Evolutionary conservation across 495 filamentous ascomycete genomes (phyloP), one percentile per base, ranked within the genome.

Genomic region (Xylaria castorea): DNA sequence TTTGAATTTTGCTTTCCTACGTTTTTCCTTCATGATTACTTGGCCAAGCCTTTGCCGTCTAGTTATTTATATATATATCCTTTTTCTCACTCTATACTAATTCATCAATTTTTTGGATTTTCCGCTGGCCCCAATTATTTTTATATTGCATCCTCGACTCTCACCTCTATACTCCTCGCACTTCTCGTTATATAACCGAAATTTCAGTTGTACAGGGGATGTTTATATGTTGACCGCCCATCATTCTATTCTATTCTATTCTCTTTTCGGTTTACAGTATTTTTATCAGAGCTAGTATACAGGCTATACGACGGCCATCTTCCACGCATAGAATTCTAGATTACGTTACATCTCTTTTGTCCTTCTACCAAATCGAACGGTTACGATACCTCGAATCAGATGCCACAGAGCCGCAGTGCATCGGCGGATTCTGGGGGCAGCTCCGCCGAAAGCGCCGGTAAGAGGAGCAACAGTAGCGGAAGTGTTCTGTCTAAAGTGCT

Each of bases 401-500:
- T 70, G 70, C 38, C 70, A 14, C 50, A 71, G 20, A 25, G 22
- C 1, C 62, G 27, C 18, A 57, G 30, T 36, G 46, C 48, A 50
- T 57, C 61, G 11, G 62, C 30, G 34, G 44, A 32, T 40, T 50
- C 70, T 5, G 40, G 50, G 6, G 11, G 46, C 32, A 50, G n/a
- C 38, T 27, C 36, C 57, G 25, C 42, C 8, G 74, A 64, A 3
- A 46, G 18, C 32, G 36, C 34, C 50, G n/a, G 63, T 7, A 76
- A 65, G 5, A 34, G 60, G n/a, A 32, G 63, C 34, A 36, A 8
- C 20, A 38, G 66, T 2, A 40, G 42, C 46, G 58, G 40, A 22
- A 55, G 74, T 32, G 44, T 79, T 5, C 1, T 79, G 16, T 75
- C 74, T 4, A 72, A 67, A 36, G 71, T 78, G 14, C 5, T 79